Evolutionary conservation across 371 early-diverging fungal genomes (phyloP).

Genomic region (Rhizopus delemar): DNA sequence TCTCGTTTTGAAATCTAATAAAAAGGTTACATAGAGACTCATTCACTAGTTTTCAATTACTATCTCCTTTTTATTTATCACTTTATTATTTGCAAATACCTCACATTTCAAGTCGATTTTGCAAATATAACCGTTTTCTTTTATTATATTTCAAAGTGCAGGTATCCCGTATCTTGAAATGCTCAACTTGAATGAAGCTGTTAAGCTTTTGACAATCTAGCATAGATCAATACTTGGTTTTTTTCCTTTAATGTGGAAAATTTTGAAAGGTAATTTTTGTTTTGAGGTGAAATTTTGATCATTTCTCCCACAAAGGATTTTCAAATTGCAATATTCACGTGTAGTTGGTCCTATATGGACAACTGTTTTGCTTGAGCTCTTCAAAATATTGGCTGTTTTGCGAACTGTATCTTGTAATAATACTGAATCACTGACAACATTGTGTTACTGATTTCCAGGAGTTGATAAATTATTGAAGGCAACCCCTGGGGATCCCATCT

Average conservation of each 20-base stretch:
- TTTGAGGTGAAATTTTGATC: conserved; percentile 2
- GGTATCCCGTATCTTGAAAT: too few species aligned
- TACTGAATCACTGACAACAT: background rate
- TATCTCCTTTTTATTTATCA: too few species aligned
- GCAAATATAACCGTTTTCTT: background rate
- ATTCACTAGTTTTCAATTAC: too few species aligned
- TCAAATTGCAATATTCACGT: background rate
- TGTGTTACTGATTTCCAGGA: background rate
- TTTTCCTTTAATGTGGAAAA: too few species aligned
- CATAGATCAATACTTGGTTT: too few species aligned
- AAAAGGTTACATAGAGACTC: too few species aligned
- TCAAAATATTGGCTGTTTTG: background rate
- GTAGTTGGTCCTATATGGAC: background rate
- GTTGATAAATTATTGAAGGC: background rate
- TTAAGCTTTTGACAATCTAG: background rate
- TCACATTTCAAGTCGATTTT: conserved; percentile 1
- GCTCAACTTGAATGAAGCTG: too few species aligned
- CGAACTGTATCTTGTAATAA: background rate
- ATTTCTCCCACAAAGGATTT: conserved; percentile 6
- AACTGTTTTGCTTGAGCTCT: background rate
- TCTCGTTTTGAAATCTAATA: too few species aligned
- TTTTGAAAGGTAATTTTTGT: too few species aligned
- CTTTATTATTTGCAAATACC: too few species aligned
- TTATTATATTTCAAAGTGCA: too few species aligned
- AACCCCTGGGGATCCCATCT: conserved; percentile 2